phyloP scores from a whole-genome alignment of 257 asterid species.

The Solanum ahanhuiri region DNA sequence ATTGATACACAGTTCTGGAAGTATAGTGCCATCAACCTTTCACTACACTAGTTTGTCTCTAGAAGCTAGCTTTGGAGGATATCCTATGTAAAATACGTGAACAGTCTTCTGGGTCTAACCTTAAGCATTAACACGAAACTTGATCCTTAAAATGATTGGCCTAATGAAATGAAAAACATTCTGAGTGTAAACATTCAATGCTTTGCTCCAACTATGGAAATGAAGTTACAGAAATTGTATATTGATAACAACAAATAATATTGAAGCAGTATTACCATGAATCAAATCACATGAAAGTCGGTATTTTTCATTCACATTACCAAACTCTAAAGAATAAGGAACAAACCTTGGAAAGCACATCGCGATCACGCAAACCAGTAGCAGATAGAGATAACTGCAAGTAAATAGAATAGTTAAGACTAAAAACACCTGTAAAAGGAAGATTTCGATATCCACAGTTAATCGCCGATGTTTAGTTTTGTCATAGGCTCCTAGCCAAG shows the following conservation, averaged over 20 bases:
- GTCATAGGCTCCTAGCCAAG: not conserved
- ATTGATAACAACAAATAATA: not conserved
- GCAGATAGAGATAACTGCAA: conserved; percentile 94
- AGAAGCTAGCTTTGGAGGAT: not conserved
- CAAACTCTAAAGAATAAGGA: not conserved
- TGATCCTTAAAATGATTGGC: not conserved
- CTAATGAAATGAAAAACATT: not conserved
- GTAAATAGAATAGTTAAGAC: not conserved
- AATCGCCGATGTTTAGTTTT: not conserved
- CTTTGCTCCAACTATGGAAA: not conserved
- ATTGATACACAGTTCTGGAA: not conserved
- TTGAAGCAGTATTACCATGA: not conserved
- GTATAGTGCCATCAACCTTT: not conserved
- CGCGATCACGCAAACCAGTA: conserved; percentile 66
- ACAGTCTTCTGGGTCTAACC: not conserved
- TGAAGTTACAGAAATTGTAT: not conserved
- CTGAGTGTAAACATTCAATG: not conserved
- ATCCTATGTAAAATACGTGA: not conserved
- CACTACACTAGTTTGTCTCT: not conserved
- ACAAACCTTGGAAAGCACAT: conserved; percentile 93
- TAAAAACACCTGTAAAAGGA: not conserved
- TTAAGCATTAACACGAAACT: not conserved
- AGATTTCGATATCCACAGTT: not conserved
- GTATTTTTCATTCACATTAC: not conserved
- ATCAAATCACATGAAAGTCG: not conserved